Evolutionary conservation across 768 basidiomycete genomes (phyloP).

Genomic region (Mycena rebaudengoi): DNA sequence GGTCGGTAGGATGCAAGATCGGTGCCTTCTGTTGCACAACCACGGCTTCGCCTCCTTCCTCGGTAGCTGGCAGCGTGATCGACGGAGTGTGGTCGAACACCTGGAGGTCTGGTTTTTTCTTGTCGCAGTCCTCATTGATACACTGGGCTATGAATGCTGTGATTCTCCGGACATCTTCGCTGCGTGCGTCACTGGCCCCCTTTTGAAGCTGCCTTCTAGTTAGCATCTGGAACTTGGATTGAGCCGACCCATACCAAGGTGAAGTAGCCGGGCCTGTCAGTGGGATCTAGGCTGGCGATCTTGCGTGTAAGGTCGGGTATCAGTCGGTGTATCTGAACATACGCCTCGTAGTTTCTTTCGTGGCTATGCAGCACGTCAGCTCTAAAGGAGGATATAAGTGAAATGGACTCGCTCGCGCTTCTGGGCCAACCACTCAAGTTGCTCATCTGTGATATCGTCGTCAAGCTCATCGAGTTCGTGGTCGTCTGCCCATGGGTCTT

Average conservation of each 20-base stretch:
- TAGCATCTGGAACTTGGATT: not conserved
- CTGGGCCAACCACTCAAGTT: not conserved
- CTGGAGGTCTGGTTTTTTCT: not conserved
- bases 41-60: not conserved
- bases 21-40: not conserved
- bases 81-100: conserved; percentile 8
- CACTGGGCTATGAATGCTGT: not conserved
- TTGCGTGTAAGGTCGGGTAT: not conserved
- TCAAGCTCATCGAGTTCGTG: not conserved
- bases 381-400: too few species aligned
- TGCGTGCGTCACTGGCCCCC: not conserved
- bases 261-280: not conserved
- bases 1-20: not conserved
- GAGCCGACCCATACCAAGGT: not conserved
- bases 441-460: not conserved
- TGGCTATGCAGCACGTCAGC: not conserved
- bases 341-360: conserved; percentile 7
- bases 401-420: conserved; percentile 9
- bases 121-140: conserved; percentile 1
- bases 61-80: not conserved
- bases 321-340: not conserved
- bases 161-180: conserved; percentile 1
- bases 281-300: not conserved
- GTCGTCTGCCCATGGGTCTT: conserved; percentile 1
- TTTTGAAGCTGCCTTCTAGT: too few species aligned